A percentile compares a stretch with the other conserved stretches of the same genome.
These are phyloP conservation scores for Penicillium waksmanii DNA, from an alignment of 495 filamentous ascomycete species.

Conservation along the genomic window DNA sequence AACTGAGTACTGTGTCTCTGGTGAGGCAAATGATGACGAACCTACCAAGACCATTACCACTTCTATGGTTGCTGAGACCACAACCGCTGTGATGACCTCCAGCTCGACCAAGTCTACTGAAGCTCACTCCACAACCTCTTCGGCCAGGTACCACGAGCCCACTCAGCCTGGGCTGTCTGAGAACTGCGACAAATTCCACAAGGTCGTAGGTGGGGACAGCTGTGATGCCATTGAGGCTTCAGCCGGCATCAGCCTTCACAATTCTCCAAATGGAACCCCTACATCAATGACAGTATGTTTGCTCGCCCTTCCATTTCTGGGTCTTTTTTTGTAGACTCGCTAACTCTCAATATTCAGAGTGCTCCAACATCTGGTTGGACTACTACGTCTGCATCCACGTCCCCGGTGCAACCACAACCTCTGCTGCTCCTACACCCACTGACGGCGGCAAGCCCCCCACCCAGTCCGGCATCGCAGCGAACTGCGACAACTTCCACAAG, in stretches of 20 bases:
- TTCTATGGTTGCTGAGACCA: constrained; percentile 14
- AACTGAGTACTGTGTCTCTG: constrained; percentile 22
- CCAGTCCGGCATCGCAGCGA: constrained; percentile 15
- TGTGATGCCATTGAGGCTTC: constrained; percentile 33
- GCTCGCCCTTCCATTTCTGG: no score
- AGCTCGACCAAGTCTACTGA: constrained; percentile 12
- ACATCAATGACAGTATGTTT: constrained; percentile 12
- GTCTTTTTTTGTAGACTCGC: no score
- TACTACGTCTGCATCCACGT: constrained; percentile 28
- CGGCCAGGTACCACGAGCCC: constrained; percentile 18
- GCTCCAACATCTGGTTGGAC: constrained; percentile 21
- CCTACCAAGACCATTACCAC: constrained; percentile 13
- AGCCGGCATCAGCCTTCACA: constrained; percentile 31
- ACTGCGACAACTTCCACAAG: constrained; percentile 28
- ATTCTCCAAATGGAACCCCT: constrained; percentile 35
- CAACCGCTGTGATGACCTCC: background rate
- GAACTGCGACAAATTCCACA: constrained; percentile 39
- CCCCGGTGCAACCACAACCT: constrained; percentile 16
- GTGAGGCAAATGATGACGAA: constrained; percentile 11
- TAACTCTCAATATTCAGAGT: constrained; percentile 9
- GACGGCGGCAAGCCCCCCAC: constrained; percentile 20
- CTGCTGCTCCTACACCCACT: constrained; percentile 8
- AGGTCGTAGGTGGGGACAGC: constrained; percentile 30
- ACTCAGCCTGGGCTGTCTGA: constrained; percentile 35
- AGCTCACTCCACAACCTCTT: constrained; percentile 15